Base-by-base conservation (phyloP, 805 yeast genomes). In the Lachancea sp. region DNA sequence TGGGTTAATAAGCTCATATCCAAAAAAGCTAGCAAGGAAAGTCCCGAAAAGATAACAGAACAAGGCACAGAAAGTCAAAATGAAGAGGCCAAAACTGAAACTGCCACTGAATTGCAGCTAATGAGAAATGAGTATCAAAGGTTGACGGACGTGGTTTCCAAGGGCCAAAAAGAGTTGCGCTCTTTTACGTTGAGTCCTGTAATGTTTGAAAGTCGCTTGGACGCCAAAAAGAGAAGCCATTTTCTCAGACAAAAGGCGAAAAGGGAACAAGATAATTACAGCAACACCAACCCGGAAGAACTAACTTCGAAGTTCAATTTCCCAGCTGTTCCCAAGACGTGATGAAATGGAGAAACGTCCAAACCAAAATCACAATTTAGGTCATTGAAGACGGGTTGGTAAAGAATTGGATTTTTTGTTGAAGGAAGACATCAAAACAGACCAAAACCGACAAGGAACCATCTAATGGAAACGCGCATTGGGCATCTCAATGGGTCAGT, bases 1-100 rank as follows among this genome's bases (percentile, higher is more conserved):
- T 63, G 68, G 68, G 57, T 63, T 25, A 56, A 57, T 12, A 57
- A 55, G 11, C 16, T 62, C 4, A 56, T 62, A 34, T 49, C 49
- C 12, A 58, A 49, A 43, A 26, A 42, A 25, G 17, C 44, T 15
- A 18, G 30, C 2, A 26, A 35, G 2, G 35, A 37, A 22, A 22
- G 25, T 22, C 25, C 25, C 8, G 29, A 30, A 18, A 37, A 45
- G 20, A 30, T 35, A 29, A 11, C 13, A 33, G 30, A 38, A 20
- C n/a, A n/a, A n/a, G n/a, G n/a, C n/a, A n/a, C n/a, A n/a, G n/a
- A n/a, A n/a, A n/a, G n/a, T n/a, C n/a, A n/a, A n/a, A n/a, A n/a
- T n/a, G n/a, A n/a, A n/a, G n/a, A n/a, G n/a, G 19, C 41, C 18
- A 49, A 29, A 2, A 17, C 43, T 11, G 43, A 42, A 3, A 13